Evolutionary conservation across 495 filamentous ascomycete species (phyloP), one percentile per base, ranked within the genome.

Genomic region (Daldinia decipiens): DNA sequence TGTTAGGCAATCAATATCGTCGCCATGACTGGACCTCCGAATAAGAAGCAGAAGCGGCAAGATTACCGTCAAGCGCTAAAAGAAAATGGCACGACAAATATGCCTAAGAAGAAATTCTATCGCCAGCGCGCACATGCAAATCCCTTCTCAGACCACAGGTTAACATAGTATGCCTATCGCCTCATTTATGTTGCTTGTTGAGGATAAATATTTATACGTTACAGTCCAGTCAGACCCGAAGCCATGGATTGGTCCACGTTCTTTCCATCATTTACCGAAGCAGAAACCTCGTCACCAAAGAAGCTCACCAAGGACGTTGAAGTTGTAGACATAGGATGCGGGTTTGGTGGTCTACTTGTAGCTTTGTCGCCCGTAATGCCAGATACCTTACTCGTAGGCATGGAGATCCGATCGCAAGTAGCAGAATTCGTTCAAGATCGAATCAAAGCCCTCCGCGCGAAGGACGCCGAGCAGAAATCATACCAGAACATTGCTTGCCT

Each of bases 301-400:
- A 79, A 82, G 19, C 74, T 94, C 29, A 80, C 82, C 21, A 88
- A 90, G 71, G 83, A 90, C 59, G 89, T 99, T 17, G 93, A 97
- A 74, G 87, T 99, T n/a, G 94, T 93, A 59, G 95, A 99, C 83
- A 97, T 99, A 68, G 95, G 95, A 13, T 99, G 95, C 77, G 95
- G 95, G 19, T 99, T 94, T 78, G 95, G 95, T 29, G 95, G 95
- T 9, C 81, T 99, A 62, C 85, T 97, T 12, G 89, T 98, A 61
- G 94, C 93, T 5, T 85, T 99, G 21, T 90, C 92, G 12, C 93
- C 93, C 5, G 81, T 88, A 15, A 79, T 98, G 62, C 95, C 95
- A 31, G 84, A 94, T 50, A 93, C 90, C 13, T 81, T 97, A 70
- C 87, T 98, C 69, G 78, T 98, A 53, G 94, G 94, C 53, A 88